phyloP scores from a whole-genome alignment of 2,329 filamentous ascomycete species.

The Claviceps sp. region DNA sequence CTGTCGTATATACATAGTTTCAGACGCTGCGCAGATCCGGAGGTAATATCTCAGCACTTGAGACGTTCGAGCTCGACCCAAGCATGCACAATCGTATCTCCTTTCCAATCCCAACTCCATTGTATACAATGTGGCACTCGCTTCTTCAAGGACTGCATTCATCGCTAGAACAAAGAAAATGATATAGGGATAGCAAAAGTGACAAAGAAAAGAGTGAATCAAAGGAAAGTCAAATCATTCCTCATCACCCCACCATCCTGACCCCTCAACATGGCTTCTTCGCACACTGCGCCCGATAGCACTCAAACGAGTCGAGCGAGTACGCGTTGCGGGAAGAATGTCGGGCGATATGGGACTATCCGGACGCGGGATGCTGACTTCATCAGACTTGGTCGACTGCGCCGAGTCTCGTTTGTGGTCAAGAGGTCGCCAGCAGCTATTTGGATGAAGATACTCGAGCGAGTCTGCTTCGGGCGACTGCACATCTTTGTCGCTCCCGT shows the following conservation, averaged over 20 bases:
- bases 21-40: neutral
- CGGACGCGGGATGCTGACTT: conserved; percentile 23
- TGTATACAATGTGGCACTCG: too few species aligned
- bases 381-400: conserved; percentile 6
- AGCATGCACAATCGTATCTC: neutral
- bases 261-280: conserved; percentile 12
- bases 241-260: conserved; percentile 29
- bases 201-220: neutral
- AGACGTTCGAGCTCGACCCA: neutral
- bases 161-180: too few species aligned
- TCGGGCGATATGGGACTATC: conserved; percentile 27
- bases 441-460: conserved; percentile 1
- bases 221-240: conserved; percentile 7
- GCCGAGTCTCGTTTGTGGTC: neutral
- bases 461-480: conserved; percentile 9
- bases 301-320: conserved; percentile 26
- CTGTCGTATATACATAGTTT: too few species aligned
- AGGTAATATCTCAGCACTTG: conserved; percentile 1
- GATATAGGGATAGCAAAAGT: too few species aligned
- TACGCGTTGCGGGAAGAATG: conserved; percentile 16
- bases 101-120: neutral
- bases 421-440: conserved; percentile 1
- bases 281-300: conserved; percentile 16
- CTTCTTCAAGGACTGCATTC: too few species aligned
- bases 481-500: neutral